Evolutionary conservation across 176 grass and related monocot species (phyloP).

Genomic region (Oryza nivara): DNA sequence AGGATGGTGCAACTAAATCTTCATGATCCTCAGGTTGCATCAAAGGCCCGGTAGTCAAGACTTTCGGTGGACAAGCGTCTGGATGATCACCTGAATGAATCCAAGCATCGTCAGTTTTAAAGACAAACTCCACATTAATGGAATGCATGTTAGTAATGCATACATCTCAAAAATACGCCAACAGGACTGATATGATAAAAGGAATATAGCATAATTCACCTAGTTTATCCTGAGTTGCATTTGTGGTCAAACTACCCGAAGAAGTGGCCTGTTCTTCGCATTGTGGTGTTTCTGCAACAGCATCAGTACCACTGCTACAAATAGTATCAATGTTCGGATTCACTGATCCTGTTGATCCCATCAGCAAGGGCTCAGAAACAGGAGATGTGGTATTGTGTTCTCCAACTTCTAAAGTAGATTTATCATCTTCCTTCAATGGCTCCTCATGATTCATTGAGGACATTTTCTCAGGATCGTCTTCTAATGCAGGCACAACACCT

Average conservation of each 20-base stretch:
- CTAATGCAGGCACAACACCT: slow-evolving; percentile 22
- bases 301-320: slow-evolving; percentile 25
- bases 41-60: slow-evolving; percentile 10
- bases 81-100: slow-evolving; percentile 36
- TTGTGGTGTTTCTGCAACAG: slow-evolving; percentile 43
- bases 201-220: slow-evolving; percentile 45
- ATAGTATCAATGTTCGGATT: slow-evolving; percentile 8
- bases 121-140: slow-evolving; percentile 16
- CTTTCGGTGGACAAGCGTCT: slow-evolving; percentile 30
- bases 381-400: slow-evolving; percentile 2
- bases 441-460: slow-evolving; percentile 30
- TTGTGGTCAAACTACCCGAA: slow-evolving; percentile 39
- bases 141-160: slow-evolving; percentile 17
- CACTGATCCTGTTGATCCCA: neutral
- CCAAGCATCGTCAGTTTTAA: slow-evolving; percentile 2
- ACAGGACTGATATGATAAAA: neutral
- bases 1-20: slow-evolving; percentile 31
- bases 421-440: slow-evolving; percentile 27
- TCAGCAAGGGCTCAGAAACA: slow-evolving; percentile 3
- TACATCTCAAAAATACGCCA: neutral
- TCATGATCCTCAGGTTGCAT: slow-evolving; percentile 21
- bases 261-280: slow-evolving; percentile 32
- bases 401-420: slow-evolving; percentile 39
- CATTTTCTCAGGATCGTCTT: slow-evolving; percentile 43
- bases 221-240: slow-evolving; percentile 52